Conservation (phyloP, 1,284 basidiomycete species). For the Leccinum insigne region DNA sequence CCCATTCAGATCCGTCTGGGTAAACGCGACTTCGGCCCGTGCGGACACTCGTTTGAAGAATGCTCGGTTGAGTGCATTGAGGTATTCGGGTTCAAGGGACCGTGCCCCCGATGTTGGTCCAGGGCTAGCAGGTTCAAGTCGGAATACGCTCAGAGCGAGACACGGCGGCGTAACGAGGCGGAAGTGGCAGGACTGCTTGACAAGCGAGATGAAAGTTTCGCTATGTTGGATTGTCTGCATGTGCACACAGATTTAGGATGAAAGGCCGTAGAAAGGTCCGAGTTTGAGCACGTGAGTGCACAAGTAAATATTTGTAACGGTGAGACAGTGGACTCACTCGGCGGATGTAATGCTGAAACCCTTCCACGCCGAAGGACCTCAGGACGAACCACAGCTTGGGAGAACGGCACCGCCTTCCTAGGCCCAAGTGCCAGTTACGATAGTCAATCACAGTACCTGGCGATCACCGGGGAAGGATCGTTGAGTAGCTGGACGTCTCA, state of each 20-base stretch:
- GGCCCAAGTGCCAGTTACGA: conserved; percentile 90
- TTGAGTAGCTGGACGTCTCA: neutral
- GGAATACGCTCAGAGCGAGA: conserved; percentile 76
- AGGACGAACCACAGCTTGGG: conserved; percentile 95
- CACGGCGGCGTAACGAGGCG: conserved; percentile 63
- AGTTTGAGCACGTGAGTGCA: no score
- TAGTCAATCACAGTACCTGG: conserved; percentile 86
- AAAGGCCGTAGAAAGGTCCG: neutral
- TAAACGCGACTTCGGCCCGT: conserved; percentile 70
- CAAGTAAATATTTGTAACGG: no score
- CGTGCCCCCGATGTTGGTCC: neutral
- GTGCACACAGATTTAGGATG: neutral
- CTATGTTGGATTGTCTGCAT: conserved; percentile 65
- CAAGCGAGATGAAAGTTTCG: conserved; percentile 56
- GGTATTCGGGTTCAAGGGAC: conserved; percentile 24
- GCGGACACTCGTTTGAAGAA: conserved; percentile 60
- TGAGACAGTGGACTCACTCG: conserved; percentile 18
- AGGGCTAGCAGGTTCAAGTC: conserved; percentile 45
- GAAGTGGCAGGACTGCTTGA: conserved; percentile 53
- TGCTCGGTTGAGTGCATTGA: conserved; percentile 69
- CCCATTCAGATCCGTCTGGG: conserved; percentile 74
- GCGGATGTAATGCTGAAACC: conserved; percentile 76
- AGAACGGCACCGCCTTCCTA: conserved; percentile 89
- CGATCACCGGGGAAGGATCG: neutral
- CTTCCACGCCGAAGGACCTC: conserved; percentile 76